Base-by-base conservation (phyloP, 2,329 filamentous ascomycete species). In the Fusarium udum region DNA sequence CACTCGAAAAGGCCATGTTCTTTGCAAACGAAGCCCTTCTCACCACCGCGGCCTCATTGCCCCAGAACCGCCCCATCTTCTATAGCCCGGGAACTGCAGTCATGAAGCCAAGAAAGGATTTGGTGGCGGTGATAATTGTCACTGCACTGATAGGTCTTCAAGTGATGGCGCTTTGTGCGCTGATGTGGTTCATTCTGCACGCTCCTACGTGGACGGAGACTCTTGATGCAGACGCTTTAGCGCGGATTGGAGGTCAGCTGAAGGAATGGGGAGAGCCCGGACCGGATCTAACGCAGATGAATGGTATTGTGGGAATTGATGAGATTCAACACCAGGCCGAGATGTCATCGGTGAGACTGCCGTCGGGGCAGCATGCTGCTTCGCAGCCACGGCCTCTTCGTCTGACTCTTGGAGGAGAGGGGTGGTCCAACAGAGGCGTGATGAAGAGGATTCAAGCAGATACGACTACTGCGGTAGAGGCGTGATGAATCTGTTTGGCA, bases 21-120 rank as follows among this genome's bases (percentile, higher is more conserved):
- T 62, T 76, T 28, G 64, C 70, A 11, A 75, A 77, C 4, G 64
- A 76, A 31, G 59, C 67, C 0, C 48, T 64, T 26, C 42, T 76
- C 7, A 60, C 52, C 6, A n/a, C 8, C 6, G 15, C 51, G 11
- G 43, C 42, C 31, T 40, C 6, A 3, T 13, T 9, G 24, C 11
- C 15, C 16, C 26, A 26, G 13, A 42, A 26, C 12, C 55, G 55
- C 9, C 7, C 24, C 1, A 58, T 72, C 6, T 65, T 62, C 32
- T 62, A 26, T 4, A 51, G 48, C 14, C 58, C 28, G 1, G 67
- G 51, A 10, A 42, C n/a, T 7, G 24, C 12, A 5, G 15, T 67
- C 15, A 24, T 26, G 18, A 76, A 74, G 12, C 64, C 58, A 1
- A 71, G 62, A 13, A 53, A 68, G 14, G 37, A 51, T 5, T 18